phyloP scores from a whole-genome alignment of 2,329 filamentous ascomycete genomes.

The Penicillium sp. region DNA sequence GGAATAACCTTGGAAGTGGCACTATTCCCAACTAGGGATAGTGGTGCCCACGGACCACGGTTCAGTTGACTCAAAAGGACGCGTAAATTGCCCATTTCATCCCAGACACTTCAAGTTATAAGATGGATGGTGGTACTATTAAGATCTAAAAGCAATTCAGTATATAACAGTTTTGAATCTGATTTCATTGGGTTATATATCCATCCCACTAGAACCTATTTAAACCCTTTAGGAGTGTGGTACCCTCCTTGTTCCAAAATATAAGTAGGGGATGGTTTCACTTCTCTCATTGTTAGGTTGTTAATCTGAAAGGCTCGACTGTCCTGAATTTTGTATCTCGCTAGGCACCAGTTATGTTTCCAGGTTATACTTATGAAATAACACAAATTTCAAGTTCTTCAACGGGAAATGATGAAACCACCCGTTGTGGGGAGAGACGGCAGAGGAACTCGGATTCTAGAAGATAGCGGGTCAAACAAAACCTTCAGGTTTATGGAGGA shows the following conservation, averaged over 20 bases:
- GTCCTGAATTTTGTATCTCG: background rate
- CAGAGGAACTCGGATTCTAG: slow-evolving; percentile 4
- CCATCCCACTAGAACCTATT: background rate
- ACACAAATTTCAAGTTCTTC: background rate
- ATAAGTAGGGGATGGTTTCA: background rate
- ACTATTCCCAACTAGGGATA: background rate
- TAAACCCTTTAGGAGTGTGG: background rate
- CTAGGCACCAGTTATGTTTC: background rate
- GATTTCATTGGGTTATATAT: background rate
- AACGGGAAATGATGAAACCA: slow-evolving; percentile 2
- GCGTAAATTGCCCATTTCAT: no score
- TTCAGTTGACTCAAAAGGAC: background rate
- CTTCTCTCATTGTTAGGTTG: background rate
- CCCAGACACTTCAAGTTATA: background rate
- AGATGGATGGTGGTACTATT: background rate
- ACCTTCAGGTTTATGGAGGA: background rate
- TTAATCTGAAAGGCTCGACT: background rate
- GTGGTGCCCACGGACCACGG: background rate
- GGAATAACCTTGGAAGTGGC: no score
- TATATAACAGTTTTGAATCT: background rate
- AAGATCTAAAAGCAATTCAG: background rate
- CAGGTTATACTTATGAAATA: background rate
- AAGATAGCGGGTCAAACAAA: slow-evolving; percentile 9
- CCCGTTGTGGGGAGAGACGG: slow-evolving; percentile 7
- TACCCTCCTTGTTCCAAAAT: background rate